Percentiles rank a stretch among this genome's conserved stretches.
Evolutionary conservation across 306 rosid genomes (phyloP).

Genomic region (Sechiopsis laciniata): DNA sequence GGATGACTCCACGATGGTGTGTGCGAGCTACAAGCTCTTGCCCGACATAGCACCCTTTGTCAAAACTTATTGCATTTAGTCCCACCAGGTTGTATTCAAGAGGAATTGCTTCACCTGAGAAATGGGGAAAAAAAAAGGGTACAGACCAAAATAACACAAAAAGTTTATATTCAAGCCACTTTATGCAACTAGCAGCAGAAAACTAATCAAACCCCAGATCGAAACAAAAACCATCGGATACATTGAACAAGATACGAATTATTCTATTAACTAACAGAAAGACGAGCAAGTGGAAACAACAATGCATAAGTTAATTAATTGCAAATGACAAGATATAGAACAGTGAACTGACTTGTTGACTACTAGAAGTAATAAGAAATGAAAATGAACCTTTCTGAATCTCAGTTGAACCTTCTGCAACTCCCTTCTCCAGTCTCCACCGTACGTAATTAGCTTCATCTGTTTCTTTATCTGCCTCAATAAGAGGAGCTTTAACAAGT

Average conservation of each 20-base stretch:
- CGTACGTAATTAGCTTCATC: constrained; percentile 62
- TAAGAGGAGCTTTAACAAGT: constrained; percentile 63
- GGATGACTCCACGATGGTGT: constrained; percentile 79
- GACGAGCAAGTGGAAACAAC: background rate
- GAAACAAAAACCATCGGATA: background rate
- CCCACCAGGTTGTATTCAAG: constrained; percentile 87
- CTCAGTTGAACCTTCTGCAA: constrained; percentile 88
- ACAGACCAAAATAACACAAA: background rate
- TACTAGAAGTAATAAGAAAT: background rate
- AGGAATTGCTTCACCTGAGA: constrained; percentile 76
- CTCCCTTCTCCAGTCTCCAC: constrained; percentile 78
- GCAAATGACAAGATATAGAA: background rate
- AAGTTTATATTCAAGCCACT: background rate
- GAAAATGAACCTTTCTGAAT: constrained; percentile 64
- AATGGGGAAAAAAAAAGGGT: background rate
- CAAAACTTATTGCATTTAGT: constrained; percentile 86
- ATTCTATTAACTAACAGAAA: background rate
- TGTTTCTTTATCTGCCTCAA: constrained; percentile 70
- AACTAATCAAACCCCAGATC: background rate
- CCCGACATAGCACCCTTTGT: constrained; percentile 93
- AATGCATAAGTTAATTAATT: background rate
- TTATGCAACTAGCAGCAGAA: background rate
- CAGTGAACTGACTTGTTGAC: background rate
- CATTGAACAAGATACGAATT: background rate
- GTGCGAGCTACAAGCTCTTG: constrained; percentile 89